These are phyloP conservation scores for Colletotrichum spinosum DNA, from an alignment of 2,329 filamentous ascomycete species.

Conservation along the genomic window DNA sequence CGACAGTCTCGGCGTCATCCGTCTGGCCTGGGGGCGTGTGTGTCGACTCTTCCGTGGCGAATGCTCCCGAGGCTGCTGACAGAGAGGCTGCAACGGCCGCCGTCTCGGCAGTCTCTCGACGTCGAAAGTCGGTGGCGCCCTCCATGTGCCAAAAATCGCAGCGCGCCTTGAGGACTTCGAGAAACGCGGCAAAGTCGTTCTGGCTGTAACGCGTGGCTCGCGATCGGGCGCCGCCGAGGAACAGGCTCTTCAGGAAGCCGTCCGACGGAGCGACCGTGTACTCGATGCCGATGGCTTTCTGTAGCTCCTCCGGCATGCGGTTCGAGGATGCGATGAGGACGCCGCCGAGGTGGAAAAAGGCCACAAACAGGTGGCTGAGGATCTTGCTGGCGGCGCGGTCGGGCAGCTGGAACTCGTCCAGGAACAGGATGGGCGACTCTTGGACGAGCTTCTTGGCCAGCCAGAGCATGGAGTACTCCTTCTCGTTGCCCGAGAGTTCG, in stretches of 20 bases:
- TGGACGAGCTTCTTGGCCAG: slow-evolving; percentile 82
- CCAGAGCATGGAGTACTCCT: slow-evolving; percentile 77
- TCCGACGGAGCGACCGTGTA: slow-evolving; percentile 69
- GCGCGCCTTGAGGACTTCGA: slow-evolving; percentile 80
- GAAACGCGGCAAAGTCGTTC: slow-evolving; percentile 80
- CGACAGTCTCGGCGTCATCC: background rate
- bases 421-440: slow-evolving; percentile 79
- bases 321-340: slow-evolving; percentile 86
- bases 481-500: slow-evolving; percentile 40
- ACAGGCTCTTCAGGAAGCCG: slow-evolving; percentile 61
- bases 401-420: slow-evolving; percentile 87
- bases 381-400: slow-evolving; percentile 84
- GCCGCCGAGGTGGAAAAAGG: slow-evolving; percentile 85
- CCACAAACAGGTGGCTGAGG: slow-evolving; percentile 80
- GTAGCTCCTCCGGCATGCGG: slow-evolving; percentile 84
- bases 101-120: slow-evolving; percentile 60
- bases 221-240: slow-evolving; percentile 41
- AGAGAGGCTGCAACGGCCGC: slow-evolving; percentile 1
- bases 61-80: background rate
- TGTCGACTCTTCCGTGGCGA: background rate
- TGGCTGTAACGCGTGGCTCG: slow-evolving; percentile 65
- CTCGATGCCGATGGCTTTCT: slow-evolving; percentile 78
- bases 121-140: slow-evolving; percentile 77
- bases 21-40: background rate
- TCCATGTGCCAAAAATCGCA: slow-evolving; percentile 91